These are phyloP conservation scores for Tremella fuciformis DNA, from an alignment of 768 basidiomycete genomes.

Conservation along the genomic window DNA sequence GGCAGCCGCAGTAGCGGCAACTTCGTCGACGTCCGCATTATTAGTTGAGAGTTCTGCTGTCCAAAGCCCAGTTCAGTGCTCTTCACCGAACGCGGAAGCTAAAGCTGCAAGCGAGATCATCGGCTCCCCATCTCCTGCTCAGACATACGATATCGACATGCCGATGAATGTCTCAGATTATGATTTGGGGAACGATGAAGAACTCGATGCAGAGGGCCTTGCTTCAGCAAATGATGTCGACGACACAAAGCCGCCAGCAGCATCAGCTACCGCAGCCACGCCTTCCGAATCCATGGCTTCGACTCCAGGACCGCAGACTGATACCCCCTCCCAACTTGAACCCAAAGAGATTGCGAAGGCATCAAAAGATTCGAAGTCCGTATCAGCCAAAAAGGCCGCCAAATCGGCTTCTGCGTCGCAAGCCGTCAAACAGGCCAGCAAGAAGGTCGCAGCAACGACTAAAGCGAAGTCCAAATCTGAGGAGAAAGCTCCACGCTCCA, in stretches of 20 bases:
- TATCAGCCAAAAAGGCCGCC: background rate
- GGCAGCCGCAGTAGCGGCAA: too few relatives aligned
- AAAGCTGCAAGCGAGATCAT: too few relatives aligned
- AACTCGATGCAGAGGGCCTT: constrained; percentile 12
- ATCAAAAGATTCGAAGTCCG: constrained; percentile 10
- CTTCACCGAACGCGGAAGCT: too few relatives aligned
- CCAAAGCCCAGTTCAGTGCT: too few relatives aligned
- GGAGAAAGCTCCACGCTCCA: background rate
- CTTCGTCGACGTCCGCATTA: too few relatives aligned
- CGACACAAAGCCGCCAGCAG: background rate
- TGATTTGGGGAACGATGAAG: constrained; percentile 15
- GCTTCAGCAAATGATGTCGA: background rate
- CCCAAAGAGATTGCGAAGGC: constrained; percentile 3
- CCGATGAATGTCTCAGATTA: too few relatives aligned
- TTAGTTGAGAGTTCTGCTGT: too few relatives aligned
- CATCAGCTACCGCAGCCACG: background rate
- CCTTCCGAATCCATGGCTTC: background rate
- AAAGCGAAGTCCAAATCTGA: background rate
- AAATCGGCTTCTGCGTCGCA: background rate
- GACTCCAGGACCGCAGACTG: background rate
- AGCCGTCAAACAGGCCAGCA: constrained; percentile 6
- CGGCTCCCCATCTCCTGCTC: too few relatives aligned
- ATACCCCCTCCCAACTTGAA: background rate
- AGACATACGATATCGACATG: too few relatives aligned
- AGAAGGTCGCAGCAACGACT: background rate